Evolutionary conservation across 2,329 filamentous ascomycete species (phyloP), one percentile per base, ranked within the genome.

Genomic region (Epichloe typhina): DNA sequence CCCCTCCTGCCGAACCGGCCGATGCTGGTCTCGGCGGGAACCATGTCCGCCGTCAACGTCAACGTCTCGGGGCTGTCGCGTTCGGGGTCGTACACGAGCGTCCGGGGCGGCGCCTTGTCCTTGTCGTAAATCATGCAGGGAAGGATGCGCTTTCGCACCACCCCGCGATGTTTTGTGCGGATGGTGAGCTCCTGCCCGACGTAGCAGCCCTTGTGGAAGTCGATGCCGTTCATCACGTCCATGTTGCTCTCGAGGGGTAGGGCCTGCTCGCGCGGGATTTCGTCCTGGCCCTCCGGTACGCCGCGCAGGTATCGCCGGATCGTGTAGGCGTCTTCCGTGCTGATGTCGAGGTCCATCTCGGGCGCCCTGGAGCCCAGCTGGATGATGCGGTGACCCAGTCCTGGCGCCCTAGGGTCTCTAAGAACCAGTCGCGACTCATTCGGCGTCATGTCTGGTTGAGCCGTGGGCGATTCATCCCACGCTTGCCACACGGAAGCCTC

Each of bases 181-280:
- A 97, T 95, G 1, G 93, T 97, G 56, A 98, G 76, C 67, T 98
- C 93, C 69, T 98, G 93, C 0, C 93, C 93, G 7, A 97, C 81
- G 66, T 98, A 98, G 69, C 93, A 98, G 7, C 93, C 93, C 71
- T 98, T 98, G 62, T 82, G 82, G 71, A 93, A 98, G 68, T 96
- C 88, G 57, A 98, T 84, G 26, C 82, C 93, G 46, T 79, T 77
- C 76, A 87, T 87, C 53, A 87, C 70, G 67, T 98, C 93, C 64
- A 97, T 77, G 65, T 96, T 96, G 62, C 77, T 84, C 68, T 97
- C 91, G 66, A 90, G 83, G 1, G 93, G 91, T 50, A 98, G 72
- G 0, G 88, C 82, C 17, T 76, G 71, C 56, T 85, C 85, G 52
- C 75, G 70, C 6, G 79, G 65, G 19, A 98, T 82, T 71, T 98